These are phyloP conservation scores for Tetrastigma voinierianum DNA, from an alignment of 164 flowering plant species.

Conservation along the genomic window DNA sequence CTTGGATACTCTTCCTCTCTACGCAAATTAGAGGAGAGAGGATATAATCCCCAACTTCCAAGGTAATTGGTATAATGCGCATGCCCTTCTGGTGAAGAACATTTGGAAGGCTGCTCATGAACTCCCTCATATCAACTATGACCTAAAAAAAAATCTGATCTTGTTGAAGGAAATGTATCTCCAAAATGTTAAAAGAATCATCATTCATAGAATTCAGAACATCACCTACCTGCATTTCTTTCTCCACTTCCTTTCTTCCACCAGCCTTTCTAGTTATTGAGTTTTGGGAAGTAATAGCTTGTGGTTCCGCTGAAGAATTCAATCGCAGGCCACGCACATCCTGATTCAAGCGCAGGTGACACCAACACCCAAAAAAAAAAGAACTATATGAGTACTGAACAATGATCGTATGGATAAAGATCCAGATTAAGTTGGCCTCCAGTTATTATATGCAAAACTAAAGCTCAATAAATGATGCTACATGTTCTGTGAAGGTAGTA, in stretches of 20 bases:
- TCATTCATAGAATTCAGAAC: slow-evolving; percentile 3
- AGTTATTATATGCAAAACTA: too few relatives aligned
- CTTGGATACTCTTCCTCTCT: slow-evolving; percentile 94
- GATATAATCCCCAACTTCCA: slow-evolving; percentile 98
- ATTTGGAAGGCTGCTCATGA: slow-evolving; percentile 99
- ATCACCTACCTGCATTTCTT: slow-evolving; percentile 72
- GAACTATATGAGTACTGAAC: not conserved
- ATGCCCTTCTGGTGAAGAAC: slow-evolving; percentile 97
- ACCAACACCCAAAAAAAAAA: slow-evolving; percentile 2
- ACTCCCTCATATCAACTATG: slow-evolving; percentile 98
- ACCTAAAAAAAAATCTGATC: slow-evolving; percentile 46
- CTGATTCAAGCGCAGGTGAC: slow-evolving; percentile 29
- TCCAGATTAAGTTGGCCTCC: not conserved
- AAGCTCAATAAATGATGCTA: too few relatives aligned
- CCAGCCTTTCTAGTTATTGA: slow-evolving; percentile 92
- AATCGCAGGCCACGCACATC: slow-evolving; percentile 60
- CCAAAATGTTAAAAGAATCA: not conserved
- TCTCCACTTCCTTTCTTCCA: slow-evolving; percentile 82
- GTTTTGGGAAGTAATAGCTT: slow-evolving; percentile 51
- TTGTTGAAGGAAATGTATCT: not conserved
- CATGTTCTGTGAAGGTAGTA: too few relatives aligned
- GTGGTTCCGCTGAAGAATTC: slow-evolving; percentile 44
- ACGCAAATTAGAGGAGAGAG: slow-evolving; percentile 94
- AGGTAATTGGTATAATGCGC: slow-evolving; percentile 83
- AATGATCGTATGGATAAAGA: not conserved